A percentile compares a stretch with the other conserved stretches of the same genome.
Conservation (phyloP, 768 basidiomycete species). For the Suillus bovinus region DNA sequence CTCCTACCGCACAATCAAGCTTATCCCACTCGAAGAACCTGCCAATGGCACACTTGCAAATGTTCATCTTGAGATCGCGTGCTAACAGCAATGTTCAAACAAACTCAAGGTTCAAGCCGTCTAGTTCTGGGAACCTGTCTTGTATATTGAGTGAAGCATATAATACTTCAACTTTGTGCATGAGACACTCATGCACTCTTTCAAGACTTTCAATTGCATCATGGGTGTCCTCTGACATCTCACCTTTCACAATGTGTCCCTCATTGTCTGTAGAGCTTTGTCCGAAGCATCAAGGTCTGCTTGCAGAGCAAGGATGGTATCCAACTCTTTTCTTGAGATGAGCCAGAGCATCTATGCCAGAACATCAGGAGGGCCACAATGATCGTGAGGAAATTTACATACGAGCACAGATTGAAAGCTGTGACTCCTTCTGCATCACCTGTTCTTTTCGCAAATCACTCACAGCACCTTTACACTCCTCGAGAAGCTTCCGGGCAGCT, state of each 20-base stretch:
- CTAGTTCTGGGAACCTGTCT: slow-evolving; percentile 34
- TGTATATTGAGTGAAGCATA: slow-evolving; percentile 37
- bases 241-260: slow-evolving; percentile 11
- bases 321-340: slow-evolving; percentile 24
- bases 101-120: slow-evolving; percentile 19
- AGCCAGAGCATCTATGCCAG: slow-evolving; percentile 25
- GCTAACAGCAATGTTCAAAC: slow-evolving; percentile 12
- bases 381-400: not conserved
- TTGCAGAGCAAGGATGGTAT: slow-evolving; percentile 33
- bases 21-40: slow-evolving; percentile 39
- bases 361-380: not conserved
- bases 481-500: not conserved
- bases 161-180: slow-evolving; percentile 29
- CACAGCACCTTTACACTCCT: not conserved
- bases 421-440: slow-evolving; percentile 2
- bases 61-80: slow-evolving; percentile 11
- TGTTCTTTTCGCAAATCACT: slow-evolving; percentile 6
- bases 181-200: slow-evolving; percentile 15
- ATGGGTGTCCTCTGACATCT: slow-evolving; percentile 9
- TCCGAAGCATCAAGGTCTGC: slow-evolving; percentile 28
- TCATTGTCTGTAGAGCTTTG: slow-evolving; percentile 17
- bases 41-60: slow-evolving; percentile 4
- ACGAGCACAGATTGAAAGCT: slow-evolving; percentile 12
- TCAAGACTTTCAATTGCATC: slow-evolving; percentile 21
- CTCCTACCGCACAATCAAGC: slow-evolving; percentile 35